These are phyloP conservation scores for Ascochyta viciae-villosae DNA, from an alignment of 2,329 filamentous ascomycete genomes.

Conservation along the genomic window DNA sequence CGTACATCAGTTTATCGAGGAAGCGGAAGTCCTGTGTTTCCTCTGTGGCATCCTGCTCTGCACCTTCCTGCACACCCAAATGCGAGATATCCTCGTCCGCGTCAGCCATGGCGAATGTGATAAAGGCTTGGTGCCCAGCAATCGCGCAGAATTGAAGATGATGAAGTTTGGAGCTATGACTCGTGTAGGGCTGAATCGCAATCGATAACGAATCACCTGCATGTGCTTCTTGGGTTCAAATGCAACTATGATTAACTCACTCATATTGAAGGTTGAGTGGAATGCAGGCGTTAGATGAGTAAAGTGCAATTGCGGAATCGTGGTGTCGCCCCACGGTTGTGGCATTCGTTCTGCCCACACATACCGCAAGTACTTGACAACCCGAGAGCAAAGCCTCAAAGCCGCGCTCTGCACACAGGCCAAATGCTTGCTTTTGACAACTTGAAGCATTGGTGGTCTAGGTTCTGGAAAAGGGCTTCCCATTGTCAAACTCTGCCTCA, in stretches of 20 bases:
- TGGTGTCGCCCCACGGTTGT: background rate
- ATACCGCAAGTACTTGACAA: background rate
- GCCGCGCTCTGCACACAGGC: background rate
- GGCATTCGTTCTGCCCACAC: background rate
- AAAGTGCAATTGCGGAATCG: background rate
- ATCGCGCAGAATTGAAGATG: conserved; percentile 8
- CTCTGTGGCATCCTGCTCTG: conserved; percentile 68
- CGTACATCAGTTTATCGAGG: conserved; percentile 64
- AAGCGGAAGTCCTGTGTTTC: conserved; percentile 88
- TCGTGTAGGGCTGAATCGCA: conserved; percentile 10
- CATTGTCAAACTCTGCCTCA: no score
- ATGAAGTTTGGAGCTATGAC: conserved; percentile 18
- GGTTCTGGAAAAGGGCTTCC: no score
- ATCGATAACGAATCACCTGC: conserved; percentile 9
- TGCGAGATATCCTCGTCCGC: conserved; percentile 46
- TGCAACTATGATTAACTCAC: no score
- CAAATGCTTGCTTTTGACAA: background rate
- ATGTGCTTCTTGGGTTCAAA: no score
- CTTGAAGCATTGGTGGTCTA: no score
- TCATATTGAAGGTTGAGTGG: background rate
- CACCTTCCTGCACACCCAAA: conserved; percentile 30
- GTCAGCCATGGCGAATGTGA: conserved; percentile 38
- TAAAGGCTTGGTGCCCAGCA: background rate
- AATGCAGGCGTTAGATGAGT: background rate
- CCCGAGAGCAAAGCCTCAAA: background rate